Evolutionary conservation across 2,329 filamentous ascomycete species (phyloP).

Genomic region (Claviceps sp.): DNA sequence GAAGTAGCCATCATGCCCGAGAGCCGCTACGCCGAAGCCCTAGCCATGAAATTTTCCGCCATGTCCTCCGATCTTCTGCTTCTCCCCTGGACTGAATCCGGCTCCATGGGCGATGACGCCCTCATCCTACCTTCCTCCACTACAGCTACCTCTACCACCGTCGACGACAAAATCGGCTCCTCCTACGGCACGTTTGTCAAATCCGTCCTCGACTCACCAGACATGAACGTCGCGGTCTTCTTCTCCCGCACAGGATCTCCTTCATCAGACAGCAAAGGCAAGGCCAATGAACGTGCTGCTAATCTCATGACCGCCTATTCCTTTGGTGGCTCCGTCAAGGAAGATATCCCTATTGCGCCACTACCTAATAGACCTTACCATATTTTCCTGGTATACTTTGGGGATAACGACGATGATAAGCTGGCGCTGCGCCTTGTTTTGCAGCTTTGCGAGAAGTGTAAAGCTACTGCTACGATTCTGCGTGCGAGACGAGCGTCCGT

Average conservation of each 20-base stretch:
- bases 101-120: conserved; percentile 57
- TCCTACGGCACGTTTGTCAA: conserved; percentile 64
- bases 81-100: conserved; percentile 81
- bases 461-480: conserved; percentile 65
- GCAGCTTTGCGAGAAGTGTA: conserved; percentile 67
- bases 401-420: conserved; percentile 63
- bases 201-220: conserved; percentile 46
- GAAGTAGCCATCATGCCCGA: conserved; percentile 71
- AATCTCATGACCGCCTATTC: conserved; percentile 41
- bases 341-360: conserved; percentile 43
- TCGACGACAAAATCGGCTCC: conserved; percentile 25
- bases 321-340: conserved; percentile 35
- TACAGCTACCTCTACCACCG: conserved; percentile 3
- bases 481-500: conserved; percentile 14
- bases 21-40: conserved; percentile 62
- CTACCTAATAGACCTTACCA: conserved; percentile 61
- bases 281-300: conserved; percentile 19
- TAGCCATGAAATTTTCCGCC: conserved; percentile 57
- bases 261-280: conserved; percentile 22
- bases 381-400: conserved; percentile 78
- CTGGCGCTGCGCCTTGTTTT: conserved; percentile 69
- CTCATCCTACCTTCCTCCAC: conserved; percentile 12
- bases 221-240: conserved; percentile 66
- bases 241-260: conserved; percentile 46
- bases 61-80: conserved; percentile 62